Percentiles rank a stretch among this genome's conserved stretches.
phyloP scores from a whole-genome alignment of 345 rosid genomes.

The Hibiscus mutabilis region DNA sequence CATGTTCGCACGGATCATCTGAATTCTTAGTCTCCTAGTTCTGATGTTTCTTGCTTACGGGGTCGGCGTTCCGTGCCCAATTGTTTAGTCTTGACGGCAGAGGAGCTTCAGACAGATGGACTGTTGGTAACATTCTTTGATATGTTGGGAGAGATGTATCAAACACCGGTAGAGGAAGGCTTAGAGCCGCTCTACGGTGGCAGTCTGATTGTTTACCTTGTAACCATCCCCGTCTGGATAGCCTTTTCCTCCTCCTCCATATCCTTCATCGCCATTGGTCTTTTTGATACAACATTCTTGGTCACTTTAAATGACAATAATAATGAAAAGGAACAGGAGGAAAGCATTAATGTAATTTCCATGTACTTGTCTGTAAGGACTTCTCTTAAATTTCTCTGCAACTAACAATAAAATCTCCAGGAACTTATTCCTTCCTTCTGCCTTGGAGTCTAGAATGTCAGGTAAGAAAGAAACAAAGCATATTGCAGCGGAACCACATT shows the following conservation, averaged over 20 bases:
- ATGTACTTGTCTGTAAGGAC: slow-evolving; percentile 64
- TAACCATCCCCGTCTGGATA: too few species aligned
- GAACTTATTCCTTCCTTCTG: slow-evolving; percentile 87
- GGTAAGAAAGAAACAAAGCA: slow-evolving; percentile 92
- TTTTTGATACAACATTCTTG: too few species aligned
- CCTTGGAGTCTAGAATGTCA: slow-evolving; percentile 90
- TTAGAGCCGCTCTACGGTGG: slow-evolving; percentile 10
- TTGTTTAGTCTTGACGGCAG: slow-evolving; percentile 25
- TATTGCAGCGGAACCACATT: slow-evolving; percentile 86
- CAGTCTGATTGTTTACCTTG: too few species aligned
- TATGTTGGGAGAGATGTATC: slow-evolving; percentile 39
- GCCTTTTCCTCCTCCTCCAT: too few species aligned
- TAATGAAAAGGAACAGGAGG: too few species aligned
- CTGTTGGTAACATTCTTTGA: slow-evolving; percentile 28
- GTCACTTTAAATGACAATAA: too few species aligned
- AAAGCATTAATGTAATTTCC: too few species aligned
- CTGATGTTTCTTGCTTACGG: slow-evolving; percentile 16
- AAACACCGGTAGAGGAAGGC: slow-evolving; percentile 31
- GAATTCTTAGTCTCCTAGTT: slow-evolving; percentile 23
- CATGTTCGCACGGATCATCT: slow-evolving; percentile 18
- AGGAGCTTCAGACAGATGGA: slow-evolving; percentile 24
- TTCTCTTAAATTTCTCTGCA: slow-evolving; percentile 75
- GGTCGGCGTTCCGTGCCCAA: slow-evolving; percentile 25
- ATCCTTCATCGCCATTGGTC: too few species aligned
- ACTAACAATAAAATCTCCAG: slow-evolving; percentile 59